Evolutionary conservation across 2,329 filamentous ascomycete species (phyloP), one percentile per base, ranked within the genome.

Genomic region (Scopulariopsis brevicaulis): DNA sequence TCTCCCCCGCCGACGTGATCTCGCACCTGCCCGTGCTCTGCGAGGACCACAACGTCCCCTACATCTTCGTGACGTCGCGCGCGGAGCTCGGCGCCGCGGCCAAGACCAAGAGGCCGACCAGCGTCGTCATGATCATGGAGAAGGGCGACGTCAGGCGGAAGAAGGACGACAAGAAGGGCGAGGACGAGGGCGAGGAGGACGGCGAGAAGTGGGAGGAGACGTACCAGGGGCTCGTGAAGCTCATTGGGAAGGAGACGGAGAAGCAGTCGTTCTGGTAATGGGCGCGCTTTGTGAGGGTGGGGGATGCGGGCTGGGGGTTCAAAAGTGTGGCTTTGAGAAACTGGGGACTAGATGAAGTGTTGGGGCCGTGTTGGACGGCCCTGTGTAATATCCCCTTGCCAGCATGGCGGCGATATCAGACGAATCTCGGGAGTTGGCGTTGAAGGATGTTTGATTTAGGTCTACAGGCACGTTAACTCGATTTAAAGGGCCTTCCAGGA

Each of bases 1-100:
- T 99, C 77, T 96, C 90, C 57, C 94, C 94, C 64, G 93, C 94
- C 86, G 94, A 99, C 74, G 94, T 99, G 71, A 96, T 99, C 77
- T 94, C 90, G 60, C 94, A 99, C 77, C 89, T 99, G 64, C 94
- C 94, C 67, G 89, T 99, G 59, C 86, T 97, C 59, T 97, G 94
- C 81, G 94, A 99, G 77, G 93, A 97, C 76, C 92, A 96, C 81
- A 90, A 89, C 74, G 90, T 96, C 60, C 94, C 94, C 37, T 99
- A 97, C 77, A 84, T 99, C 73, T 99, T 95, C 73, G 89, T 99
- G 66, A 84, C 86, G 61, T 95, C 89, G 68, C 87, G 94, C 66
- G 93, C 91, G 61, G 93, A 97, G 77, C 84, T 99, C 59, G 94
- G 94, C 68, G 89, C 90, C 65, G 93, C 94, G 3, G 92, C 92